Conservation (phyloP, 768 basidiomycete genomes). For the Leccinum incarnatum region DNA sequence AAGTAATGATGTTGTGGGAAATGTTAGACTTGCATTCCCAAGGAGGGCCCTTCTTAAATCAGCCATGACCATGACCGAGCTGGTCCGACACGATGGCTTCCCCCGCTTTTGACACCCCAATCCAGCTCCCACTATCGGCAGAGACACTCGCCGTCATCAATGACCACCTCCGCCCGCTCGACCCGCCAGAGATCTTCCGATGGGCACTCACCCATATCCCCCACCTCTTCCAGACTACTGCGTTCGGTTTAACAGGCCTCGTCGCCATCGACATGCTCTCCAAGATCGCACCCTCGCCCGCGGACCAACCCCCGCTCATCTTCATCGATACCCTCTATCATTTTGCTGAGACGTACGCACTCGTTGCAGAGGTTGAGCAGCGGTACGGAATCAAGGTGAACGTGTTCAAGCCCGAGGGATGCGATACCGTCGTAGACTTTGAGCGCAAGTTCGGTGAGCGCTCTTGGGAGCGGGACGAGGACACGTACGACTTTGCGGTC, state of each 20-base stretch:
- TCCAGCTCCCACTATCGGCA: constrained; percentile 35
- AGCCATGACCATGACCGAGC: neutral
- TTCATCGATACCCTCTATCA: constrained; percentile 98
- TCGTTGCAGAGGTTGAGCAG: constrained; percentile 77
- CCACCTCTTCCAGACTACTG: constrained; percentile 87
- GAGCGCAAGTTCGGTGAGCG: constrained; percentile 74
- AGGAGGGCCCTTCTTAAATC: neutral
- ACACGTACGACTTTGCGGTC: constrained; percentile 84
- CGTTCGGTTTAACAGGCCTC: constrained; percentile 93
- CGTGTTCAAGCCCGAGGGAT: constrained; percentile 77
- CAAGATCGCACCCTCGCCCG: constrained; percentile 57
- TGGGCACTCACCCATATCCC: constrained; percentile 86
- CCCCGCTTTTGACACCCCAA: constrained; percentile 33
- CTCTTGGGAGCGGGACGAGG: constrained; percentile 88
- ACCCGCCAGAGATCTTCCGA: constrained; percentile 78
- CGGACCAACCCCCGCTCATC: constrained; percentile 72
- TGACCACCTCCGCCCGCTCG: constrained; percentile 61
- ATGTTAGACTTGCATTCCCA: no score
- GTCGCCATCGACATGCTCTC: constrained; percentile 95
- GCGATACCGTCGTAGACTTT: constrained; percentile 67
- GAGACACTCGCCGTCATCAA: constrained; percentile 71
- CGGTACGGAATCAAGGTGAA: constrained; percentile 70
- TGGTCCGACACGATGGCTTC: constrained; percentile 4
- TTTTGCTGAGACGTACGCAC: constrained; percentile 88
- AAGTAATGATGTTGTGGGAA: no score